A percentile compares a stretch with the other conserved stretches of the same genome.
phyloP scores from a whole-genome alignment of 2,329 filamentous ascomycete genomes.

The Ophiocordyceps australis region DNA sequence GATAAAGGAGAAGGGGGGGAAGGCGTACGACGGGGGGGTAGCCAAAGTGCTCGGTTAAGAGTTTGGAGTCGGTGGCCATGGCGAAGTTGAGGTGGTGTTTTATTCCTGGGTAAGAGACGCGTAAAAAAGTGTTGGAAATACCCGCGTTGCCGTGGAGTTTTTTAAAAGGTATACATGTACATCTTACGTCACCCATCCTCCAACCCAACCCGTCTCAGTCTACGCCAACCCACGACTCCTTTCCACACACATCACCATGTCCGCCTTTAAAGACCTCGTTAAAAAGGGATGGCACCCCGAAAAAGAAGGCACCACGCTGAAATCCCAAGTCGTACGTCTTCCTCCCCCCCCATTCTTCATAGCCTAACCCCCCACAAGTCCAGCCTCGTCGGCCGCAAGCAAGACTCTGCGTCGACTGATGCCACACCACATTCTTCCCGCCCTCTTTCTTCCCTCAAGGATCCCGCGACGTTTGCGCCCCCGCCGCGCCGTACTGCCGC shows the following conservation, averaged over 20 bases:
- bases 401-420: slow-evolving; percentile 10
- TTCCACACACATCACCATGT: slow-evolving; percentile 18
- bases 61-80: slow-evolving; percentile 34
- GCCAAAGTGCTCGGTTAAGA: slow-evolving; percentile 89
- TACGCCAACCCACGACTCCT: too few species aligned
- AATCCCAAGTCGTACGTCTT: slow-evolving; percentile 21
- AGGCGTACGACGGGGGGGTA: slow-evolving; percentile 73
- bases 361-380: slow-evolving; percentile 15
- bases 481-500: slow-evolving; percentile 45
- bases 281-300: slow-evolving; percentile 36
- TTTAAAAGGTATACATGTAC: too few species aligned
- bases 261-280: slow-evolving; percentile 25
- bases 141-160: not conserved
- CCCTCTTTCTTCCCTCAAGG: slow-evolving; percentile 53
- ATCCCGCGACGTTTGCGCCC: slow-evolving; percentile 62
- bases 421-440: slow-evolving; percentile 21
- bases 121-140: too few species aligned
- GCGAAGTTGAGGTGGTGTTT: too few species aligned
- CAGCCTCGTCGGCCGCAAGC: slow-evolving; percentile 23
- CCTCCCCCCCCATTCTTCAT: slow-evolving; percentile 2
- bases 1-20: not conserved
- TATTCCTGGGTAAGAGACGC: too few species aligned
- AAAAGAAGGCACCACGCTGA: slow-evolving; percentile 17
- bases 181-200: not conserved
- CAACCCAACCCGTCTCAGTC: too few species aligned